Evolutionary conservation across 169 alveolate species (phyloP).

Genomic region (Plasmodium vinckei): DNA sequence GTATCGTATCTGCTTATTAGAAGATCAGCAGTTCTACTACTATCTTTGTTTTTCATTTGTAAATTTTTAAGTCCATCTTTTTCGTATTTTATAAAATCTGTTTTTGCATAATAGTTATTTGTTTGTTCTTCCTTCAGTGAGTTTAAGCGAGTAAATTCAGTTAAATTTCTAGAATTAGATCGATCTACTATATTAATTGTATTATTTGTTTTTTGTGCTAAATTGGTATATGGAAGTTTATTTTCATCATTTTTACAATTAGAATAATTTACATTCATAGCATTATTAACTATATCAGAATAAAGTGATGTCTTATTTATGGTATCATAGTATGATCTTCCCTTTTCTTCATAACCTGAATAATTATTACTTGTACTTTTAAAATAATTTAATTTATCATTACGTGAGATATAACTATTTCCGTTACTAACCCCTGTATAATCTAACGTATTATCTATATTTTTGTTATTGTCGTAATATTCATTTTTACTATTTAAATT

Average conservation of each 20-base stretch:
- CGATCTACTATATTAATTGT: slow-evolving; percentile 6
- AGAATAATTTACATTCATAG: not conserved
- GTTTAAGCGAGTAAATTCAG: slow-evolving; percentile 7
- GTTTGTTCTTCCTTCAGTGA: slow-evolving; percentile 4
- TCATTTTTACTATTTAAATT: slow-evolving; percentile 3
- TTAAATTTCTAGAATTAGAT: slow-evolving; percentile 10
- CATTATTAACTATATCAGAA: slow-evolving; percentile 15
- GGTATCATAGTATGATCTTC: slow-evolving; percentile 19
- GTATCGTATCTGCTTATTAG: slow-evolving; percentile 16
- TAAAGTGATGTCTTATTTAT: slow-evolving; percentile 2
- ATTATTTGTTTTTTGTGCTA: not conserved
- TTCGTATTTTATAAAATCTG: slow-evolving; percentile 16
- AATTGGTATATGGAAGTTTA: slow-evolving; percentile 19
- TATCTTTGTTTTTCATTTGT: not conserved
- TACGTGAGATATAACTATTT: not conserved
- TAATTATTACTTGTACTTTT: slow-evolving; percentile 14
- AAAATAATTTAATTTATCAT: slow-evolving; percentile 9
- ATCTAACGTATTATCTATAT: not conserved
- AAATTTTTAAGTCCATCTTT: not conserved
- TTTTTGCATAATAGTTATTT: slow-evolving; percentile 25
- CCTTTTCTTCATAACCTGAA: slow-evolving; percentile 13
- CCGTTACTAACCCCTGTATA: not conserved
- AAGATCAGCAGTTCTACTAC: slow-evolving; percentile 12
- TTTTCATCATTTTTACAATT: slow-evolving; percentile 25
- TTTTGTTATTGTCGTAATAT: slow-evolving; percentile 13